Percentiles rank a stretch among this genome's conserved stretches.
phyloP scores from a whole-genome alignment of 2,329 filamentous ascomycete genomes.

The Aspergillus pseudotamarii region DNA sequence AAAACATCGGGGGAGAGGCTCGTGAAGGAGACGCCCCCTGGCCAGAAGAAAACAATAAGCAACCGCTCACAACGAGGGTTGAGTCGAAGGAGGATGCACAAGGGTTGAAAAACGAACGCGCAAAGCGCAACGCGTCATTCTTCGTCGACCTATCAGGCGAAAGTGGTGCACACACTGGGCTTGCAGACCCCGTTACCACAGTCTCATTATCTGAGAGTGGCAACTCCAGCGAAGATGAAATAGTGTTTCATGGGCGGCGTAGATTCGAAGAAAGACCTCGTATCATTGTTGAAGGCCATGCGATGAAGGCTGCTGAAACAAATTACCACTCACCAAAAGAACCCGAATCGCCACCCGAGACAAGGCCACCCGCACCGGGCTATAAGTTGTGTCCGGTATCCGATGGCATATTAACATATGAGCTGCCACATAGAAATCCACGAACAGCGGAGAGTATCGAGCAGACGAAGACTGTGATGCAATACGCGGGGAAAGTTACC shows the following conservation, averaged over 20 bases:
- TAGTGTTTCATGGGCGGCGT: constrained; percentile 42
- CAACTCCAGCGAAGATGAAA: constrained; percentile 69
- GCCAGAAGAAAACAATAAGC: constrained; percentile 15
- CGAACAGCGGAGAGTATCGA: background rate
- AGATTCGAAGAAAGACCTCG: constrained; percentile 15
- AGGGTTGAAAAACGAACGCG: background rate
- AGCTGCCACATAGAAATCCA: background rate
- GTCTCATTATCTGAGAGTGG: constrained; percentile 44
- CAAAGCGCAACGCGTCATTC: background rate
- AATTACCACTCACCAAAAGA: background rate
- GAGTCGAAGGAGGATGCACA: background rate
- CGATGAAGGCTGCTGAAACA: background rate
- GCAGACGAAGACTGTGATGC: background rate
- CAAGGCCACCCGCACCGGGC: background rate
- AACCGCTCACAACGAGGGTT: background rate
- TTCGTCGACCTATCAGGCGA: constrained; percentile 24
- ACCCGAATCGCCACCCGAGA: background rate
- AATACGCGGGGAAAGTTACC: background rate
- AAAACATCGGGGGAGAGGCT: background rate
- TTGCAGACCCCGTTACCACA: constrained; percentile 32
- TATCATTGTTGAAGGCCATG: background rate
- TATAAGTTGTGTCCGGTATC: background rate
- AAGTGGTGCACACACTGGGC: constrained; percentile 28
- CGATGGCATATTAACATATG: background rate
- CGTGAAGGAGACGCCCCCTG: background rate